Evolutionary conservation across 2,329 filamentous ascomycete genomes (phyloP).

Genomic region (Ascochyta pisi): DNA sequence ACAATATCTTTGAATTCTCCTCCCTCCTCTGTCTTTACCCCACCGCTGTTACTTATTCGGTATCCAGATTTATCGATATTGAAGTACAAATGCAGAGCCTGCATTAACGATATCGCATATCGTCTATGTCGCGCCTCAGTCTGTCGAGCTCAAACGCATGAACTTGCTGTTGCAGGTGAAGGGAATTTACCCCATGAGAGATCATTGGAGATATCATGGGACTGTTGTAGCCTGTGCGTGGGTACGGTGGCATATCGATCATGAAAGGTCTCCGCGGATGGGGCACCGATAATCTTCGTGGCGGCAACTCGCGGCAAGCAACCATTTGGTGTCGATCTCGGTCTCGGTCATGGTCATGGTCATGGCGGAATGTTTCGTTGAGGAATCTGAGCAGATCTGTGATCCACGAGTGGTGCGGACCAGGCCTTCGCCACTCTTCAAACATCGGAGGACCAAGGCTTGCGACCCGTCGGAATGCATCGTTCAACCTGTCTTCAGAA

Average conservation of each 20-base stretch:
- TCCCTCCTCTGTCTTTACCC: background rate
- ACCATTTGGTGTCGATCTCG: background rate
- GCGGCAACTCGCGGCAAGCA: background rate
- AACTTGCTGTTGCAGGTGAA: slow-evolving; percentile 1
- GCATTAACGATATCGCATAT: background rate
- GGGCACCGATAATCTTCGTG: background rate
- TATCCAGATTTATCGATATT: background rate
- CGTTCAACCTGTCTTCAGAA: background rate
- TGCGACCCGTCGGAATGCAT: background rate
- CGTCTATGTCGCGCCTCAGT: slow-evolving; percentile 1
- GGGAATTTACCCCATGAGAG: background rate
- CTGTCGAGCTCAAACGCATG: background rate
- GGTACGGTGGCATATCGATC: background rate
- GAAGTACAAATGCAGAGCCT: background rate
- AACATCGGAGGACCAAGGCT: slow-evolving; percentile 3
- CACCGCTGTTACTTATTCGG: background rate
- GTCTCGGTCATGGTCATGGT: background rate
- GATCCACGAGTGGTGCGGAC: background rate
- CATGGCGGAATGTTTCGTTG: background rate
- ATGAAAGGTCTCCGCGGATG: background rate
- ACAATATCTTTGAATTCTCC: too few species aligned
- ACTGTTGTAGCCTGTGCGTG: background rate
- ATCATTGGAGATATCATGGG: background rate
- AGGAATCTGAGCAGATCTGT: background rate
- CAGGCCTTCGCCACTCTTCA: slow-evolving; percentile 7